These are phyloP conservation scores for Oryza officinalis DNA, from an alignment of 176 grass and related monocot species.

Conservation along the genomic window DNA sequence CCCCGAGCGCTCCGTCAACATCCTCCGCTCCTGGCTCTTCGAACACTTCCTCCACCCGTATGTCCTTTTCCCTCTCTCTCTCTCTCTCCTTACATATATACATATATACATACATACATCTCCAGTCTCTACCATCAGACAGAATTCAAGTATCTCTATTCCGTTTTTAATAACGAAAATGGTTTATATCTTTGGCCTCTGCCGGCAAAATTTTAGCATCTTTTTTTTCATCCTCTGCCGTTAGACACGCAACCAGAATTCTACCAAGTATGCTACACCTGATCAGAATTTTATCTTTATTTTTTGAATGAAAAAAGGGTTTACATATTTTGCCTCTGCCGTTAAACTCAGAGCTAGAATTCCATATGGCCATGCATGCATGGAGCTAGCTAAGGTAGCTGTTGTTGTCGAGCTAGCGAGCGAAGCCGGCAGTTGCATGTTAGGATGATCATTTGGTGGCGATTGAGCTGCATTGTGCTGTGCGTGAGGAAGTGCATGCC, in stretches of 20 bases:
- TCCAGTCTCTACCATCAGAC: neutral
- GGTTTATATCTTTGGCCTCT: no score
- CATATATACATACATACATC: neutral
- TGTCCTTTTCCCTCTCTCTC: constrained; percentile 5
- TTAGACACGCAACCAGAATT: no score
- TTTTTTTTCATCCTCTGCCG: no score
- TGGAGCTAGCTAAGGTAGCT: neutral
- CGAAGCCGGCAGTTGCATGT: neutral
- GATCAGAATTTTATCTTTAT: no score
- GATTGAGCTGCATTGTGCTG: neutral
- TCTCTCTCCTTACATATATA: neutral
- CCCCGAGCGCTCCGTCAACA: constrained; percentile 87
- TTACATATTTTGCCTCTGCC: no score
- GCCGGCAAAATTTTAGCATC: no score
- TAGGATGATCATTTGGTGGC: neutral
- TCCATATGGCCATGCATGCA: neutral
- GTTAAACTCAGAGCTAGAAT: no score
- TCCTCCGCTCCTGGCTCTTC: constrained; percentile 90
- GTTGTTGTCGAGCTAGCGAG: neutral
- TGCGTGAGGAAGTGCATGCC: neutral
- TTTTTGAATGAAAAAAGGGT: no score
- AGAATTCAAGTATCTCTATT: no score
- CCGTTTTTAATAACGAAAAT: no score
- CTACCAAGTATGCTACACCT: no score
- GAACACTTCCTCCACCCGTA: constrained; percentile 99